phyloP scores from a whole-genome alignment of 306 rosid species.

The Casuarina glauca region DNA sequence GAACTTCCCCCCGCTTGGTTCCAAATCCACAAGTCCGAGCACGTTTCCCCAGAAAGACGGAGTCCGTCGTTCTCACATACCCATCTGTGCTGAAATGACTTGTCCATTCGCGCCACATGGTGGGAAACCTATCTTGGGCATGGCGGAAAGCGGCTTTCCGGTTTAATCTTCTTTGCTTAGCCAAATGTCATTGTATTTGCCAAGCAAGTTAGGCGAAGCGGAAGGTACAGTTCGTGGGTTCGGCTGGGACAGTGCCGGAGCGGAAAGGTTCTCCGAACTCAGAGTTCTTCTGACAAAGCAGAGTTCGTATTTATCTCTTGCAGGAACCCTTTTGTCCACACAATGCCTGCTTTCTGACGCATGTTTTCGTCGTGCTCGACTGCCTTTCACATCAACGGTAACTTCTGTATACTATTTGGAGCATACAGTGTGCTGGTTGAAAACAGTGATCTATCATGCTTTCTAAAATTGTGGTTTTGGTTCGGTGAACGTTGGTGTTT shows the following conservation, averaged over 20 bases:
- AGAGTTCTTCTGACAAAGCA: slow-evolving; percentile 28
- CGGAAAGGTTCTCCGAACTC: slow-evolving; percentile 21
- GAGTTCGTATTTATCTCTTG: slow-evolving; percentile 32
- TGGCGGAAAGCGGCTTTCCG: slow-evolving; percentile 37
- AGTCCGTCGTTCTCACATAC: slow-evolving; percentile 11
- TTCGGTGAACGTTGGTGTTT: too few relatives aligned
- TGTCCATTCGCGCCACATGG: slow-evolving; percentile 18
- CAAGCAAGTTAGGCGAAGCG: slow-evolving; percentile 62
- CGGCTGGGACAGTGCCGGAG: slow-evolving; percentile 29
- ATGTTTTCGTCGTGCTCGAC: slow-evolving; percentile 18
- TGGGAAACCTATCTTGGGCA: slow-evolving; percentile 35
- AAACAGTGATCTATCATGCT: too few relatives aligned
- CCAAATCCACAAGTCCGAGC: slow-evolving; percentile 28
- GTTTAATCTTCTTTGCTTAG: slow-evolving; percentile 37
- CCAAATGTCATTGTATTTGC: slow-evolving; percentile 38
- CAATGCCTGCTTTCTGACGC: slow-evolving; percentile 9
- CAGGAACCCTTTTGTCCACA: slow-evolving; percentile 32
- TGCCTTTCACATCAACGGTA: slow-evolving; percentile 5
- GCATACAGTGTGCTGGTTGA: too few relatives aligned
- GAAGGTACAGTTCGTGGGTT: slow-evolving; percentile 19
- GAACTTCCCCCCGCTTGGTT: slow-evolving; percentile 20
- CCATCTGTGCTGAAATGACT: neutral
- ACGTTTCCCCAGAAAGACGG: slow-evolving; percentile 1
- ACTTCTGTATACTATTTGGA: neutral
- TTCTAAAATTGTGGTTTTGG: too few relatives aligned